Conservation (phyloP, 371 early-diverging fungal species). For the Lichtheimia corymbifera region DNA sequence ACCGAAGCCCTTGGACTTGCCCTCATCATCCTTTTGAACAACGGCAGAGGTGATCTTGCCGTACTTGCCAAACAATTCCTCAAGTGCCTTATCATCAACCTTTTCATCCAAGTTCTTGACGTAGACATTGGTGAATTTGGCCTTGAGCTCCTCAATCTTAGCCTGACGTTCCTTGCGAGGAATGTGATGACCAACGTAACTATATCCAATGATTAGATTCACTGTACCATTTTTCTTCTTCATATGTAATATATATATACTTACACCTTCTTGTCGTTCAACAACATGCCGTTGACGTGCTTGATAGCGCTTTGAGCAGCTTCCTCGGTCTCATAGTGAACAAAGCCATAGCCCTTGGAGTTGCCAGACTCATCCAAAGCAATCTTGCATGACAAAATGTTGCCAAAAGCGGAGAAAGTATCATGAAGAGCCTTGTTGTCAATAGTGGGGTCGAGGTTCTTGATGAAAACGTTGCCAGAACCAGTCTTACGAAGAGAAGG, state of each 20-base stretch:
- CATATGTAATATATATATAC: slow-evolving; percentile 9
- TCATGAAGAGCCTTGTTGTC: slow-evolving; percentile 99
- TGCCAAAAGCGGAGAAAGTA: slow-evolving; percentile 98
- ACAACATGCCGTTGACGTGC: slow-evolving; percentile 97
- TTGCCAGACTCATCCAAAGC: slow-evolving; percentile 83
- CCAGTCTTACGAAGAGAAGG: slow-evolving; percentile 94
- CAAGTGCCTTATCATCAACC: slow-evolving; percentile 84
- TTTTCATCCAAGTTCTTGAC: slow-evolving; percentile 95
- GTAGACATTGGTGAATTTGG: slow-evolving; percentile 98
- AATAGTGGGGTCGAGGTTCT: slow-evolving; percentile 96
- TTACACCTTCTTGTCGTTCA: slow-evolving; percentile 94
- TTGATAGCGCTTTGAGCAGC: slow-evolving; percentile 96
- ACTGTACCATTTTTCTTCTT: background rate
- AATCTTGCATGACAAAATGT: slow-evolving; percentile 98
- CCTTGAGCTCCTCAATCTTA: slow-evolving; percentile 89
- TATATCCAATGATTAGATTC: slow-evolving; percentile 5
- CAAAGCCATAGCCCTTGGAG: slow-evolving; percentile 98
- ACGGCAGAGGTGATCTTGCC: slow-evolving; percentile 89
- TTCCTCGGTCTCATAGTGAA: slow-evolving; percentile 97
- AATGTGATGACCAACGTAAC: slow-evolving; percentile 89
- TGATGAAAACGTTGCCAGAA: slow-evolving; percentile 99
- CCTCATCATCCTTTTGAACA: slow-evolving; percentile 75
- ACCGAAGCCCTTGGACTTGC: slow-evolving; percentile 91
- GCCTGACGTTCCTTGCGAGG: slow-evolving; percentile 92
- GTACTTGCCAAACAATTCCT: slow-evolving; percentile 80